A percentile compares a stretch with the other conserved stretches of the same genome.
Evolutionary conservation across 495 filamentous ascomycete genomes (phyloP).

Genomic region (Paragyromitra xinjiangensis): DNA sequence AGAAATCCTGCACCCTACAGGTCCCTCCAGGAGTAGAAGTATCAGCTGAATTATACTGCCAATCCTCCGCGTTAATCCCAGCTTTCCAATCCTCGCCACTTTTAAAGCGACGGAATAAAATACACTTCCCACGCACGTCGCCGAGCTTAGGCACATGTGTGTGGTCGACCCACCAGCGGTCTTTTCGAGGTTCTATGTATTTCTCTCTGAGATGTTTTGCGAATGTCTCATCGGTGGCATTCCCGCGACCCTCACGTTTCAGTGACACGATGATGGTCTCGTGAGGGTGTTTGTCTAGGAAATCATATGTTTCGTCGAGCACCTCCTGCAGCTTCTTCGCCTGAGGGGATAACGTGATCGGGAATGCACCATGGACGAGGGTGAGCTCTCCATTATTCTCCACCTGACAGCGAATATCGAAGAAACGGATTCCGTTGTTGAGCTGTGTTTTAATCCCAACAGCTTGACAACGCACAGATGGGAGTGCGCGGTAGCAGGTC

Average conservation of each 20-base stretch:
- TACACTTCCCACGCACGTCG: conserved; percentile 80
- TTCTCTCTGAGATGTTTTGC: conserved; percentile 73
- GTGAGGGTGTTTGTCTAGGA: conserved; percentile 78
- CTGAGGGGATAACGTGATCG: conserved; percentile 72
- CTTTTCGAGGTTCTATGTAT: conserved; percentile 68
- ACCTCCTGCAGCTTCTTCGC: conserved; percentile 77
- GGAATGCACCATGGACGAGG: conserved; percentile 81
- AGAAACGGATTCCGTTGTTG: conserved; percentile 89
- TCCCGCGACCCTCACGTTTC: conserved; percentile 88
- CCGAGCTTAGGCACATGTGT: conserved; percentile 78
- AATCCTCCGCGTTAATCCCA: conserved; percentile 81
- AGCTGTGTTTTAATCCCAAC: conserved; percentile 79
- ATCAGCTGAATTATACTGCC: conserved; percentile 89
- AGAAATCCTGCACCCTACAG: conserved; percentile 93
- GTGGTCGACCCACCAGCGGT: conserved; percentile 80
- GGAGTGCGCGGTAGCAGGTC: conserved; percentile 81
- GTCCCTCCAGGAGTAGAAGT: conserved; percentile 74
- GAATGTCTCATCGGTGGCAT: conserved; percentile 76
- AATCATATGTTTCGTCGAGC: conserved; percentile 72
- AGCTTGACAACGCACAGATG: conserved; percentile 92
- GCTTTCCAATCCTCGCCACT: conserved; percentile 64
- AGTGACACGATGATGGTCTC: conserved; percentile 87
- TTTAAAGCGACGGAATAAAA: conserved; percentile 82
- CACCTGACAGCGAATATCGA: conserved; percentile 82
- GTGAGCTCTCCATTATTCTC: conserved; percentile 66